Base-by-base conservation (phyloP, 2,329 filamentous ascomycete genomes). In the Neofusicoccum kwambonambiense region DNA sequence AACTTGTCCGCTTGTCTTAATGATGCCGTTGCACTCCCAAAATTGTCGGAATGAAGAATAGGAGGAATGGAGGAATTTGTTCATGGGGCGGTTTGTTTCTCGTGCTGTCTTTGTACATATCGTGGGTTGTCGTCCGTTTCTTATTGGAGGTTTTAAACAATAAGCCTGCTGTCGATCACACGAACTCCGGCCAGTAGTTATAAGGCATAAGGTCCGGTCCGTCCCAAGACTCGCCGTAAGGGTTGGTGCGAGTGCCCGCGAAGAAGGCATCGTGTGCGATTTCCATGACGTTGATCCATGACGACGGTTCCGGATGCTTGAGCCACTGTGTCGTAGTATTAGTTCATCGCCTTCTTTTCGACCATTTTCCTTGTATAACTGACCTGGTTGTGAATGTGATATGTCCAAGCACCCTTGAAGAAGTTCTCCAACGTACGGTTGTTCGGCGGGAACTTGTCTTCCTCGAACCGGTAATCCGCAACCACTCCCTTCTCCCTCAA, bases 311-410 rank as follows among this genome's bases (percentile, higher is more conserved):
- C 1, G 84, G 83, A 65, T 84, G 81, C 69, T 84, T 85, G 50
- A 79, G 70, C 84, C 84, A 86, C 82, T 85, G 58, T 6, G 31
- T 52, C 11, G 12, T 13, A 15, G 15, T 11, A 27, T 64, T 37
- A 64, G 63, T 34, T 17, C 5, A 15, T 41, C 19, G 17, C 27
- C 42, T 17, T 15, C 34, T 11, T 13, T 19, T 50, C 6, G 7
- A 19, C 15, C 11, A 7, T 27, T 39, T 19, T 22, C 22, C 6
- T 19, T 19, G 31, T 27, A 34, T n/a, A 7, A 72, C 79, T 73
- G 73, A 84, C 82, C 76, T 84, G 83, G 67, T 86, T 86, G 70
- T 86, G 83, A 66, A 85, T 81, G 70, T 86, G 84, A 70, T 86
- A 86, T 34, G 82, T 85, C 82, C 82, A 86, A 22, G 82, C 81